Evolutionary conservation across 2,329 filamentous ascomycete genomes (phyloP).

Genomic region (Stagonosporopsis vannaccii): DNA sequence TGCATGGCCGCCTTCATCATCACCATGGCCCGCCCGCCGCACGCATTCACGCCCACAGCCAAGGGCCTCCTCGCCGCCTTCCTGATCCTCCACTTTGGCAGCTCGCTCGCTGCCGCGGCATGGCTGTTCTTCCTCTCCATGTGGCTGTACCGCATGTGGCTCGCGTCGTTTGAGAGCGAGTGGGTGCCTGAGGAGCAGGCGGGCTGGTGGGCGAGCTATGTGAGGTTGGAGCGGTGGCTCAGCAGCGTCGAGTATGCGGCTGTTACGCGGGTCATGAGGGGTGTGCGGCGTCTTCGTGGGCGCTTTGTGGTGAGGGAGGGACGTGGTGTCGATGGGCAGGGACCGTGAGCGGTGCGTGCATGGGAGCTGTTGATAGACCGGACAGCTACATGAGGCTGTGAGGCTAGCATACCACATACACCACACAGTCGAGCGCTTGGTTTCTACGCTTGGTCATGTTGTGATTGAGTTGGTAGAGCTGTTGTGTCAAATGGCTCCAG

Average conservation of each 20-base stretch:
- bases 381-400: too few species aligned
- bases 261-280: background rate
- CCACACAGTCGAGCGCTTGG: too few species aligned
- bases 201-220: conserved; percentile 9
- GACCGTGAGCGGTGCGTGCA: background rate
- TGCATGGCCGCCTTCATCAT: conserved; percentile 11
- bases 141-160: conserved; percentile 8
- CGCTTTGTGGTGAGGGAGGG: background rate
- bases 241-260: background rate
- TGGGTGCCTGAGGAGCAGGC: background rate
- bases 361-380: too few species aligned
- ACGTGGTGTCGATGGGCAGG: too few species aligned
- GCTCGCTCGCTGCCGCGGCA: background rate
- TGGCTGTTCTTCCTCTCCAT: conserved; percentile 3
- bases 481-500: too few species aligned
- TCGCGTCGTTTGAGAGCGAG: conserved; percentile 5
- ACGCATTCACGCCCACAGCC: background rate
- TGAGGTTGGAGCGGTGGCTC: background rate
- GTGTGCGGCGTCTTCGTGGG: background rate
- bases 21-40: conserved; percentile 1
- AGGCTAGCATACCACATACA: too few species aligned
- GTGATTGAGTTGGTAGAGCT: too few species aligned
- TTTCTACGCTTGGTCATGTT: too few species aligned
- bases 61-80: background rate
- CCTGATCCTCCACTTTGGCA: background rate